A percentile compares a stretch with the other conserved stretches of the same genome.
Evolutionary conservation across 805 yeast genomes (phyloP).

Genomic region (Groenewaldozyma salmanticensis): DNA sequence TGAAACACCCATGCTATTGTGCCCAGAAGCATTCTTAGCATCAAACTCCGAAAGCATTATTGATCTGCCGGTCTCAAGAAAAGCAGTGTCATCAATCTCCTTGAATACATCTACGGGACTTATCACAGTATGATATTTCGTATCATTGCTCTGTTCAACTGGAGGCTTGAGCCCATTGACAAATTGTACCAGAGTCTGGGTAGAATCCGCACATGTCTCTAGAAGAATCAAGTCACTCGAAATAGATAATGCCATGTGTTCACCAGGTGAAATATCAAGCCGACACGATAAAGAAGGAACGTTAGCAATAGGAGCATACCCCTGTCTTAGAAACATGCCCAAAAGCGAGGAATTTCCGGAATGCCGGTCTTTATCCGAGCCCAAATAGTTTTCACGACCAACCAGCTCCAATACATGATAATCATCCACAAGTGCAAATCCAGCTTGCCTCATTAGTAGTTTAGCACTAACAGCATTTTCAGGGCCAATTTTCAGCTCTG

Average conservation of each 20-base stretch:
- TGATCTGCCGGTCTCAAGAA: slow-evolving; percentile 11
- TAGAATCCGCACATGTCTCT: slow-evolving; percentile 68
- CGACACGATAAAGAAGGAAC: slow-evolving; percentile 21
- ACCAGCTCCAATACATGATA: slow-evolving; percentile 22
- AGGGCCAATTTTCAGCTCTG: slow-evolving; percentile 36
- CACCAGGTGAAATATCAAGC: slow-evolving; percentile 22
- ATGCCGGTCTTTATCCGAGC: neutral
- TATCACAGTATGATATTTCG: slow-evolving; percentile 40
- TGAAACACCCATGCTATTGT: slow-evolving; percentile 18
- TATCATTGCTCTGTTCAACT: slow-evolving; percentile 44
- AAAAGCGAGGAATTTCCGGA: slow-evolving; percentile 16
- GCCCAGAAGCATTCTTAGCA: slow-evolving; percentile 30
- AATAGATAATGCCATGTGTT: slow-evolving; percentile 13
- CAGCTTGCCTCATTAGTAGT: slow-evolving; percentile 40
- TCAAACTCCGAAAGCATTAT: slow-evolving; percentile 23
- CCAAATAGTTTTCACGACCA: slow-evolving; percentile 14
- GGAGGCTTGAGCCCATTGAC: slow-evolving; percentile 67
- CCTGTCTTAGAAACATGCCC: slow-evolving; percentile 35
- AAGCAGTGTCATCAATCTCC: slow-evolving; percentile 33
- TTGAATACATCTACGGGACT: slow-evolving; percentile 31
- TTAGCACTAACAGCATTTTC: slow-evolving; percentile 30
- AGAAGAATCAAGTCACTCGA: slow-evolving; percentile 12
- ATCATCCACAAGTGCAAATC: slow-evolving; percentile 60
- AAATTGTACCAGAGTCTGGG: slow-evolving; percentile 58
- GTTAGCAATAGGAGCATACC: slow-evolving; percentile 45